Conservation (phyloP, 1,284 basidiomycete species). For the Leccinum insolens region DNA sequence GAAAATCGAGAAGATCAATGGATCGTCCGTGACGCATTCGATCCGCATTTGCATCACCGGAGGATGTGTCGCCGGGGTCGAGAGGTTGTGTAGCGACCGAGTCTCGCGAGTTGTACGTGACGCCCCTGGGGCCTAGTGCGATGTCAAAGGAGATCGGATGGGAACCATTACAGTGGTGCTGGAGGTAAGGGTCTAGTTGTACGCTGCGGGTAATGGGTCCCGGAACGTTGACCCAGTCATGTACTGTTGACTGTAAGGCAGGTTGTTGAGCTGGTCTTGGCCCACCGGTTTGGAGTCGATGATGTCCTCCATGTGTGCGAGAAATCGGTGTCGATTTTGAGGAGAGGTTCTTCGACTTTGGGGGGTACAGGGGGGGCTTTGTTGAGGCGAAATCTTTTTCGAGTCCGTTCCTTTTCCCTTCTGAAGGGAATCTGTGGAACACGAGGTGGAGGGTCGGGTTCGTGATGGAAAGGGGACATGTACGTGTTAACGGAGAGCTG, state of each 20-base stretch:
- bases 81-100: constrained; percentile 26
- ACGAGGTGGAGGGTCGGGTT: constrained; percentile 20
- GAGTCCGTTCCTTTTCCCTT: constrained; percentile 21
- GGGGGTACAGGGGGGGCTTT: constrained; percentile 22
- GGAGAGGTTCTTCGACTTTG: constrained; percentile 18
- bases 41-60: constrained; percentile 57
- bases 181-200: constrained; percentile 57
- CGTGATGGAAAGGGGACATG: constrained; percentile 15
- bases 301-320: constrained; percentile 81
- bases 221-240: neutral
- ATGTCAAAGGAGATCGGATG: constrained; percentile 54
- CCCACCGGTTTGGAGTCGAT: constrained; percentile 45
- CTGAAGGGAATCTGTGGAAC: constrained; percentile 30
- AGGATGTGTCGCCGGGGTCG: constrained; percentile 58
- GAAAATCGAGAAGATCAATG: constrained; percentile 15
- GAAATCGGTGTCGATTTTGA: constrained; percentile 75
- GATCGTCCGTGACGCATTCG: constrained; percentile 52
- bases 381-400: constrained; percentile 27
- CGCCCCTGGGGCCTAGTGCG: constrained; percentile 22
- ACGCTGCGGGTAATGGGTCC: constrained; percentile 18
- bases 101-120: neutral
- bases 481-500: constrained; percentile 30
- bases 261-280: neutral
- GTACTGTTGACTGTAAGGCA: neutral
- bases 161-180: constrained; percentile 45